phyloP scores from a whole-genome alignment of 352 stramenopile genomes.

The Phytophthora agathidicida region DNA sequence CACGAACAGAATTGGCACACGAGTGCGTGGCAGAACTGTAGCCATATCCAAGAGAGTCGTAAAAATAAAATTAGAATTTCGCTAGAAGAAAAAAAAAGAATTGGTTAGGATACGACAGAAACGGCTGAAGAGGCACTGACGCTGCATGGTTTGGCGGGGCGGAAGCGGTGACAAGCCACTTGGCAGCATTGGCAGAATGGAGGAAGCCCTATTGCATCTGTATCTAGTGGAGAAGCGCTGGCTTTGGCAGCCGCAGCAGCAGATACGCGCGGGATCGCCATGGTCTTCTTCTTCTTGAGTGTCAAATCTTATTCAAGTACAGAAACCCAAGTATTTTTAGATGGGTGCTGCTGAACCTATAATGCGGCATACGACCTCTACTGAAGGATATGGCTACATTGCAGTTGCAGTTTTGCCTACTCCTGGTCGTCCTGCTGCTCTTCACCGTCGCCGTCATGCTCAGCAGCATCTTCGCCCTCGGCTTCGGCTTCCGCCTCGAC shows the following conservation, averaged over 20 bases:
- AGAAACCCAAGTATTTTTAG: constrained; percentile 24
- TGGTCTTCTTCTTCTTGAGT: constrained; percentile 17
- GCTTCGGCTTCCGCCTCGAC: constrained; percentile 48
- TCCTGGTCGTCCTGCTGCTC: constrained; percentile 40
- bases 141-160: constrained; percentile 41
- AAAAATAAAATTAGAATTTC: constrained; percentile 13
- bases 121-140: constrained; percentile 29
- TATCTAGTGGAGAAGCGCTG: neutral
- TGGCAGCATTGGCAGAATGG: constrained; percentile 51
- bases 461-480: constrained; percentile 49
- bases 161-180: constrained; percentile 49
- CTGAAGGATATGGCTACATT: constrained; percentile 26
- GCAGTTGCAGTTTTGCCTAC: constrained; percentile 11
- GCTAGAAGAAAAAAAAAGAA: constrained; percentile 1
- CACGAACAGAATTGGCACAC: constrained; percentile 58
- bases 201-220: neutral
- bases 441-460: constrained; percentile 38
- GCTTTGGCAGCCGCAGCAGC: constrained; percentile 1
- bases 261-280: constrained; percentile 16
- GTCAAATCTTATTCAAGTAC: constrained; percentile 29
- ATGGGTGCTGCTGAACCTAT: constrained; percentile 25
- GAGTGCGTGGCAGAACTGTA: constrained; percentile 42
- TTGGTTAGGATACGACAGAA: constrained; percentile 8
- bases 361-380: constrained; percentile 19
- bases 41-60: constrained; percentile 6